Base-by-base conservation (phyloP, 1,139 yeast species). In the Geotrichum klebahnii region DNA sequence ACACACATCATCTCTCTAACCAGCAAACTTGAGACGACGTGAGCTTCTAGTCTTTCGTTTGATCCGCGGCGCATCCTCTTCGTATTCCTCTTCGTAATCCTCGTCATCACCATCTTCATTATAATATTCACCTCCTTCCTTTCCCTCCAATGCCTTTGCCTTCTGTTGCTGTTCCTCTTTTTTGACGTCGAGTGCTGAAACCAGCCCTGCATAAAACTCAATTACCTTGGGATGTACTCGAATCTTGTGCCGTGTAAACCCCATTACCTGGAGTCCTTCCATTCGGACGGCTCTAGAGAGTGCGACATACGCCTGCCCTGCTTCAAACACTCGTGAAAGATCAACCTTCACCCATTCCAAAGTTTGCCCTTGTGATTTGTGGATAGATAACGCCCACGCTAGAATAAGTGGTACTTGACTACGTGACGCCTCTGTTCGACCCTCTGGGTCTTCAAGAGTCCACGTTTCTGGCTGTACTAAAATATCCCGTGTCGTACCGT, bases 301-400 rank as follows among this genome's bases (percentile, higher is more conserved):
- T 0, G 97, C 97, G 28, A 90, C 97, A 65, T 92, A 92, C 0
- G 96, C 95, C 66, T 92, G 98, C 0, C 98, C 98, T 55, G 81
- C 84, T 63, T 90, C 98, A 67, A 92, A 92, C 0, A 85, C 82
- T 53, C 75, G 73, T 34, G 76, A 73, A 55, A 92, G 72, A 65
- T 94, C 96, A 4, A 92, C 96, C 59, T 79, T 79, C 1, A 88
- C 96, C 57, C 79, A 78, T 2, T 84, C 84, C 45, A 92, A 70
- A 0, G 98, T 90, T 65, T 94, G 98, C 2, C 98, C 98, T 65
- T 92, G 98, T 0, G 97, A 83, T 67, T 92, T 92, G 65, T 92
- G 99, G 46, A 92, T 90, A 0, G 97, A 88, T 38, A 92, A 69
- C 0, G 98, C 90, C 97, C 97, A 92, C 0, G 98, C 96, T 16